Conservation (phyloP, 1,139 yeast species). For the Torulaspora globosa region DNA sequence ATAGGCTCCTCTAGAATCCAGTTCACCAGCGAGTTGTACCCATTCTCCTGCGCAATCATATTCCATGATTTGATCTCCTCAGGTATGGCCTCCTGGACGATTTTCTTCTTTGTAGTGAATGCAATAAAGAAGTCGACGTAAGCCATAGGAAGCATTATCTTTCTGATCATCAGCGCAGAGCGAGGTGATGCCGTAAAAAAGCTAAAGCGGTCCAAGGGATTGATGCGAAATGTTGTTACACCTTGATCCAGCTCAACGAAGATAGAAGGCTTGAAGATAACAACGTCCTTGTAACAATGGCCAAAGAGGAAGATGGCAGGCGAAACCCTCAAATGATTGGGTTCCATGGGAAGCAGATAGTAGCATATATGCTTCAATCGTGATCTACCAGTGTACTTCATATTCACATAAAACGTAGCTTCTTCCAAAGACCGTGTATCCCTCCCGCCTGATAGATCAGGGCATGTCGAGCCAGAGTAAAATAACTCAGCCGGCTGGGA, state of each 20-base stretch:
- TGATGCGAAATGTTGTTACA: slow-evolving; percentile 28
- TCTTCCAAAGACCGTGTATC: slow-evolving; percentile 20
- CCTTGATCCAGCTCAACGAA: slow-evolving; percentile 21
- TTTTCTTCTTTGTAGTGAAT: slow-evolving; percentile 17
- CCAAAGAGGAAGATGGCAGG: slow-evolving; percentile 14
- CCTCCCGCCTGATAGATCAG: slow-evolving; percentile 2
- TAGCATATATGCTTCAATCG: slow-evolving; percentile 25
- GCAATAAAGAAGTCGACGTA: slow-evolving; percentile 24
- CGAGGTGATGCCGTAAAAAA: slow-evolving; percentile 24
- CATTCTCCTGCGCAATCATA: slow-evolving; percentile 17
- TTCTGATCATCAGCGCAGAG: slow-evolving; percentile 26
- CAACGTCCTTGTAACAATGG: slow-evolving; percentile 10
- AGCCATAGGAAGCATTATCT: slow-evolving; percentile 25
- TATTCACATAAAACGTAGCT: slow-evolving; percentile 17
- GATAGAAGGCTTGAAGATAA: slow-evolving; percentile 26
- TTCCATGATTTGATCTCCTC: slow-evolving; percentile 21
- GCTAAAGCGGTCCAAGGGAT: slow-evolving; percentile 31
- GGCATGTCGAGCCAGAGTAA: slow-evolving; percentile 1
- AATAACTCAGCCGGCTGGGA: slow-evolving; percentile 10
- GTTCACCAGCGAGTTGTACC: slow-evolving; percentile 16
- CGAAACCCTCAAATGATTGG: slow-evolving; percentile 11
- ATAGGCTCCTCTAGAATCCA: slow-evolving; percentile 20
- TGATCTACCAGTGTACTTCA: slow-evolving; percentile 21
- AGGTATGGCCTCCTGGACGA: slow-evolving; percentile 12
- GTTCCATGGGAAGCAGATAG: slow-evolving; percentile 26